phyloP scores from a whole-genome alignment of 176 grass and related monocot species.

The Oryza nivara region DNA sequence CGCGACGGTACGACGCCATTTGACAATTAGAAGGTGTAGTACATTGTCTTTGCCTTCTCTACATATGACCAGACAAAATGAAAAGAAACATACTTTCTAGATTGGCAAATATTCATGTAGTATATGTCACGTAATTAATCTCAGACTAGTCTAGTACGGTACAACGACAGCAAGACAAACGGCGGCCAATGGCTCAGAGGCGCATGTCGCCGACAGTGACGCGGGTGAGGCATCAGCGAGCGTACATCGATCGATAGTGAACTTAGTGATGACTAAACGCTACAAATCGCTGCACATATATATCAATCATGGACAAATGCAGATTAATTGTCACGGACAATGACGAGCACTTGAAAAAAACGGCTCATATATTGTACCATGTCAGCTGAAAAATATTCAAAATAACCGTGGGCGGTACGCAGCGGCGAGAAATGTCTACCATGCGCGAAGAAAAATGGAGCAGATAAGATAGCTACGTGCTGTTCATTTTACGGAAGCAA shows the following conservation, averaged over 20 bases:
- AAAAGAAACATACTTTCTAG: background rate
- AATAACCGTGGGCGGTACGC: background rate
- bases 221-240: background rate
- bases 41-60: too few species aligned
- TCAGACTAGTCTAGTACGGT: background rate
- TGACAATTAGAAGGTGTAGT: too few species aligned
- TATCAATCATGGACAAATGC: background rate
- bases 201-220: background rate
- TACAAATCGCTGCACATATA: background rate
- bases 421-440: constrained; percentile 25
- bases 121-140: background rate
- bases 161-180: background rate
- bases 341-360: background rate
- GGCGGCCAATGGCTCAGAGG: too few species aligned
- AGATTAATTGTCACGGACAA: background rate
- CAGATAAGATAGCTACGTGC: background rate
- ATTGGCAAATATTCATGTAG: background rate
- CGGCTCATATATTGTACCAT: background rate
- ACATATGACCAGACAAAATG: too few species aligned
- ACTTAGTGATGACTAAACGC: background rate
- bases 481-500: background rate
- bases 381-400: background rate
- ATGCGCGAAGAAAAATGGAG: constrained; percentile 10
- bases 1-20: too few species aligned
- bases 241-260: background rate